Evolutionary conservation across 2,329 filamentous ascomycete species (phyloP).

Genomic region (Sporothrix schenckii): DNA sequence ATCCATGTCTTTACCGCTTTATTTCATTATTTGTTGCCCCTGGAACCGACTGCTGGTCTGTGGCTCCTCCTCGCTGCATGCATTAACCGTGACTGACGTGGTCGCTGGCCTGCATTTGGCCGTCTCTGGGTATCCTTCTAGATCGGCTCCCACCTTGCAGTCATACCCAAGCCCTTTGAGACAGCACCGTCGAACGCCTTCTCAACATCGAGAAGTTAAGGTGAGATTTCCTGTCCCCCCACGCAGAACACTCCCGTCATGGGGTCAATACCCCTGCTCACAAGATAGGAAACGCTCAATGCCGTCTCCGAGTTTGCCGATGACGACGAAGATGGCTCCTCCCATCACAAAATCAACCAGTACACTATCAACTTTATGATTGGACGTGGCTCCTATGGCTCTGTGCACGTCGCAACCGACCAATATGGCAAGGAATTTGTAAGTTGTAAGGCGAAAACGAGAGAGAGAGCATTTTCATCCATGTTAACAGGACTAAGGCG

Average conservation of each 20-base stretch:
- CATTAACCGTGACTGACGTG: slow-evolving; percentile 23
- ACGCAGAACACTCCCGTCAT: neutral
- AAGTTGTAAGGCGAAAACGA: slow-evolving; percentile 45
- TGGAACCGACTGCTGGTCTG: neutral
- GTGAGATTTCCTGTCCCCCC: slow-evolving; percentile 42
- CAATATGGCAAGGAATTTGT: slow-evolving; percentile 94
- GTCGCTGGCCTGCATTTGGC: slow-evolving; percentile 16
- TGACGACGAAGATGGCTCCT: slow-evolving; percentile 77
- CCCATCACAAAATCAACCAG: slow-evolving; percentile 89
- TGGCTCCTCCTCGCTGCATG: neutral
- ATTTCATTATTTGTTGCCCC: neutral
- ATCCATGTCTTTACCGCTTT: too few relatives aligned
- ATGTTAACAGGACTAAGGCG: slow-evolving; percentile 59
- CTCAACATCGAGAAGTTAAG: slow-evolving; percentile 61
- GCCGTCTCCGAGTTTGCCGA: slow-evolving; percentile 84
- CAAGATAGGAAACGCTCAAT: slow-evolving; percentile 79
- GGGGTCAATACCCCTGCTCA: neutral
- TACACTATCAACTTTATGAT: slow-evolving; percentile 95
- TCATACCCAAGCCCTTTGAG: slow-evolving; percentile 58
- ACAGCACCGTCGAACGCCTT: slow-evolving; percentile 61
- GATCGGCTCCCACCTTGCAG: slow-evolving; percentile 49
- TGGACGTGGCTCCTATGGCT: slow-evolving; percentile 92
- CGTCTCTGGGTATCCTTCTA: slow-evolving; percentile 37
- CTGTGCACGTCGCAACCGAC: slow-evolving; percentile 86
- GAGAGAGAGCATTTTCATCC: too few relatives aligned